Base-by-base conservation (phyloP, 2,329 filamentous ascomycete genomes). In the Didymella pomorum region DNA sequence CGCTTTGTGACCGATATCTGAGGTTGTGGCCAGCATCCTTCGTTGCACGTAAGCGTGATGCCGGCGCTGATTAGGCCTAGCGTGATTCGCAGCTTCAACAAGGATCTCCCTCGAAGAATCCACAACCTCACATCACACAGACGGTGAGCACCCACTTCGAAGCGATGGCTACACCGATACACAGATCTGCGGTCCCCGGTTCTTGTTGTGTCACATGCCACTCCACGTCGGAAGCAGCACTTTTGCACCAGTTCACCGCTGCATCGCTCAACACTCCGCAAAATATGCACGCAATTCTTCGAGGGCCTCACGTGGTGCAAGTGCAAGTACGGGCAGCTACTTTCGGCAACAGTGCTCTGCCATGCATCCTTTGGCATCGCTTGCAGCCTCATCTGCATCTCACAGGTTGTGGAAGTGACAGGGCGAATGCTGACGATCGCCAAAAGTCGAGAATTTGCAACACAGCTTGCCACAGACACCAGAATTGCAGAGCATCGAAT, bases 111-210 rank as follows among this genome's bases (percentile, higher is more conserved):
- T 53, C 28, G 23, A 25, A 31, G 49, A 33, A 31, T 18, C 44
- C 44, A 48, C 43, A 44, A 42, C 50, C 50, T 54, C 56, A 58
- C 45, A 42, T 58, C 49, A 58, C 56, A 53, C 50, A 54, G 41
- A 58, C 51, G 56, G 46, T 54, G 51, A 50, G 56, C 50, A 58
- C 18, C 51, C 31, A 58, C 50, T 41, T 58, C 44, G 45, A 58
- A 58, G 56, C 56, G 50, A 58, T 53, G 49, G 50, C 33, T 48
- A 54, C 56, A 58, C 56, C 56, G 50, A 46, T 42, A 46, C 56
- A 58, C 33, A 54, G 56, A 54, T 58, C 56, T 54, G 50, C 56
- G 41, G 49, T 37, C 45, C 35, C 39, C 39, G 31, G 39, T 39
- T 53, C 21, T 53, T 58, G 49, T 44, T 49, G 50, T 50, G 50